Percentiles rank a stretch among this genome's conserved stretches.
Evolutionary conservation across 169 alveolate genomes (phyloP).

Genomic region (Eimeria tenella): DNA sequence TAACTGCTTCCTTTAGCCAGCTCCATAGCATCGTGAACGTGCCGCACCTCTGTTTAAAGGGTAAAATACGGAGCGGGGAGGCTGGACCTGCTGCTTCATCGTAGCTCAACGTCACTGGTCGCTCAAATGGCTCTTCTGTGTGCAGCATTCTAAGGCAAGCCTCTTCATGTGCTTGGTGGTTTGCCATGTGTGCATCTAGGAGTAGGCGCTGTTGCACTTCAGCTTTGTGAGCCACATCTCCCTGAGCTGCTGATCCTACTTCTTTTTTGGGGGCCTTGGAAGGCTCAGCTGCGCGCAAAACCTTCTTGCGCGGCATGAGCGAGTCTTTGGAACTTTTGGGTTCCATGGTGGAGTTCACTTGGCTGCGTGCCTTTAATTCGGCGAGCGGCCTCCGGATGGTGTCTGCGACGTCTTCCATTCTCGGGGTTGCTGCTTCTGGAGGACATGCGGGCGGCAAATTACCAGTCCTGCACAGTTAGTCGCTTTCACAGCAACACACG

Average conservation of each 20-base stretch:
- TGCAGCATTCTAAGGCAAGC: conserved; percentile 20
- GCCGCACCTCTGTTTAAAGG: conserved; percentile 1
- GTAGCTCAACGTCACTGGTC: conserved; percentile 26
- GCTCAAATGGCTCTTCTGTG: not conserved
- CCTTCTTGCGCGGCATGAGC: not conserved
- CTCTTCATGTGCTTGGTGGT: conserved; percentile 63
- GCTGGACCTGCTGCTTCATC: conserved; percentile 72
- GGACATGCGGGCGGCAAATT: conserved; percentile 65
- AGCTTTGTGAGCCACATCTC: not conserved
- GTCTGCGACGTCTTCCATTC: conserved; percentile 48
- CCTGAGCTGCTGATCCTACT: not conserved
- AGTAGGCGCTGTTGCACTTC: conserved; percentile 14
- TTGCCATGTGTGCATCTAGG: conserved; percentile 52
- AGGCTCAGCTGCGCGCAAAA: not conserved
- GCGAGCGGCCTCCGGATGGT: conserved; percentile 8
- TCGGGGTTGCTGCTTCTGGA: conserved; percentile 64
- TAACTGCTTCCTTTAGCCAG: not conserved
- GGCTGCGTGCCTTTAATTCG: not conserved
- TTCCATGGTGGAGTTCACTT: not conserved
- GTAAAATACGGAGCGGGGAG: not conserved
- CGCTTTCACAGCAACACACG: not conserved
- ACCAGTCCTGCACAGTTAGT: conserved; percentile 14
- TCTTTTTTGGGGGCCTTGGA: not conserved
- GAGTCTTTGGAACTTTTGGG: not conserved
- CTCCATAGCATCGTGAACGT: not conserved